phyloP scores from a whole-genome alignment of 192 early-diverging fungal genomes.

The Jimgerdemannia lactiflua region DNA sequence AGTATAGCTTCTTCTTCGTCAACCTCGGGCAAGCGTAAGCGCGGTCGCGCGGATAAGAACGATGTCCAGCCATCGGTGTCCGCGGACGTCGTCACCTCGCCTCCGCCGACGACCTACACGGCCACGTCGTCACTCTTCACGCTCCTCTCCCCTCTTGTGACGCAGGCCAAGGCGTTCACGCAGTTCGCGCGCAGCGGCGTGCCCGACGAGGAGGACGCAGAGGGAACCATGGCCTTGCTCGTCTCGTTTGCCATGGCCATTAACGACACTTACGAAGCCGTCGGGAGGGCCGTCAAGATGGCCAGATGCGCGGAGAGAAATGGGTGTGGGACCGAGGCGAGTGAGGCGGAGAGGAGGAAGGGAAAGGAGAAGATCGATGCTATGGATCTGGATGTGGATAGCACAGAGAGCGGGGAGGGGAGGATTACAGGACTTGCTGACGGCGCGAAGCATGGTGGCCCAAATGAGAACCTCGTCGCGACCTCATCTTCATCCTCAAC shows the following conservation, averaged over 20 bases:
- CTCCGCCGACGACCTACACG: neutral
- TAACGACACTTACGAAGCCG: neutral
- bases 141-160: neutral
- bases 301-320: neutral
- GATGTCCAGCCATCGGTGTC: neutral
- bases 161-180: neutral
- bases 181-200: neutral
- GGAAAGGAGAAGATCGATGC: neutral
- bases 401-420: neutral
- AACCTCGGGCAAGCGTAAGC: neutral
- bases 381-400: neutral
- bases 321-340: neutral
- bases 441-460: neutral
- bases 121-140: neutral
- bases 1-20: neutral
- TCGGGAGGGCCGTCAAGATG: neutral
- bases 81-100: neutral
- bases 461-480: neutral
- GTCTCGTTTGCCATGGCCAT: neutral
- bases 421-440: neutral
- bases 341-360: neutral
- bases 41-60: neutral
- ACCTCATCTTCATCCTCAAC: neutral
- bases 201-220: neutral
- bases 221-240: neutral